phyloP scores from a whole-genome alignment of 257 asterid genomes.

The Solanum microdontum region DNA sequence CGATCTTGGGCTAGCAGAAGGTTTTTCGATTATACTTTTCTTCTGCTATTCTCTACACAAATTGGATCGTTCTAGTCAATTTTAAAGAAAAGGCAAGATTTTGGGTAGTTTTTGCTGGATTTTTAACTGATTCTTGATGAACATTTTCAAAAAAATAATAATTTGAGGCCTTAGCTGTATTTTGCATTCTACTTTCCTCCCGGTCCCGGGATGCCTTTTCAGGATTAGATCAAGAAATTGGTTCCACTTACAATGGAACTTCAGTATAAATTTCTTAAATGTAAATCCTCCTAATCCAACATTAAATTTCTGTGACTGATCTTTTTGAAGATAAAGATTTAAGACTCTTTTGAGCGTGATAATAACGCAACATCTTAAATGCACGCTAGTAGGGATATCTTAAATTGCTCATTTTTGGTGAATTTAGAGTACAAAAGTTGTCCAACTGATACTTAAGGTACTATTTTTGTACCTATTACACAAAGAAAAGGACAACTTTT shows the following conservation, averaged over 20 bases:
- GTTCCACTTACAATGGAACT: conserved; percentile 39
- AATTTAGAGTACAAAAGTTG: background rate
- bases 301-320: background rate
- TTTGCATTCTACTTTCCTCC: too few relatives aligned
- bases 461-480: too few relatives aligned
- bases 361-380: background rate
- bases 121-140: background rate
- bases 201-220: background rate
- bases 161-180: background rate
- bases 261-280: background rate
- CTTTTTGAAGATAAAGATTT: background rate
- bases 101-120: background rate
- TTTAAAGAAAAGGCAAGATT: background rate
- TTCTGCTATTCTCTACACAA: background rate
- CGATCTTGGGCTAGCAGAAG: too few relatives aligned
- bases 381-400: background rate
- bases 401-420: too few relatives aligned
- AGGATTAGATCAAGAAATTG: conserved; percentile 22
- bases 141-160: background rate
- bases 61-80: background rate
- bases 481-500: too few relatives aligned
- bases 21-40: too few relatives aligned
- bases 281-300: background rate
- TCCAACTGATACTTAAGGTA: too few relatives aligned
- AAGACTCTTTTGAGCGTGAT: background rate